phyloP scores from a whole-genome alignment of 495 filamentous ascomycete genomes.

The Tuber calosporum region DNA sequence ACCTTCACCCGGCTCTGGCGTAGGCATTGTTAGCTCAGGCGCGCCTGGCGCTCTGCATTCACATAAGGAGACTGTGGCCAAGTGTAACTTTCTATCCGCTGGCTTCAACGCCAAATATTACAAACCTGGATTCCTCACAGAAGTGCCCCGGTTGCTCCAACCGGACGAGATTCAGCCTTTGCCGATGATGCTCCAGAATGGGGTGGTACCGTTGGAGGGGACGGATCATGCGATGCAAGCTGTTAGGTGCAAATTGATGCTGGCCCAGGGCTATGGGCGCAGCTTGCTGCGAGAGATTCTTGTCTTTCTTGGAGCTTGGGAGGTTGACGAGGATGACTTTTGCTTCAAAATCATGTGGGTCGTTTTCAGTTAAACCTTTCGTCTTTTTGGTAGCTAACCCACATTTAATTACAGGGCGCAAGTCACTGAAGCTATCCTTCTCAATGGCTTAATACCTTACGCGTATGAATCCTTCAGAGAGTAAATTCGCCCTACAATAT shows the following conservation, averaged over 20 bases:
- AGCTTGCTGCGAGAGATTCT: conserved; percentile 64
- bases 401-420: conserved; percentile 46
- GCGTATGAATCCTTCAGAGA: conserved; percentile 68
- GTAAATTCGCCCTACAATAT: conserved; percentile 17
- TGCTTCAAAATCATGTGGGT: conserved; percentile 66
- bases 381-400: conserved; percentile 7
- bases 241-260: conserved; percentile 63
- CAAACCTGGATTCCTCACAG: conserved; percentile 63
- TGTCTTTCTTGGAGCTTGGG: conserved; percentile 74
- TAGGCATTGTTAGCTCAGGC: conserved; percentile 25
- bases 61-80: conserved; percentile 39
- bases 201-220: conserved; percentile 53
- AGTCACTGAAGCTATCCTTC: conserved; percentile 67
- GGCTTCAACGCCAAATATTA: conserved; percentile 42
- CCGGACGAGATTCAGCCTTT: conserved; percentile 69
- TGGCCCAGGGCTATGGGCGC: conserved; percentile 64
- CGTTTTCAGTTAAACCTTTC: not conserved
- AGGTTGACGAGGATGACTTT: conserved; percentile 68
- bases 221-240: conserved; percentile 54
- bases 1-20: conserved; percentile 32
- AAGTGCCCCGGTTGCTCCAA: conserved; percentile 66
- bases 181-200: conserved; percentile 69
- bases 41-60: conserved; percentile 18
- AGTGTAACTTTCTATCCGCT: conserved; percentile 39
- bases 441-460: conserved; percentile 66